phyloP scores from a whole-genome alignment of 345 rosid genomes.

The Adansonia digitata region DNA sequence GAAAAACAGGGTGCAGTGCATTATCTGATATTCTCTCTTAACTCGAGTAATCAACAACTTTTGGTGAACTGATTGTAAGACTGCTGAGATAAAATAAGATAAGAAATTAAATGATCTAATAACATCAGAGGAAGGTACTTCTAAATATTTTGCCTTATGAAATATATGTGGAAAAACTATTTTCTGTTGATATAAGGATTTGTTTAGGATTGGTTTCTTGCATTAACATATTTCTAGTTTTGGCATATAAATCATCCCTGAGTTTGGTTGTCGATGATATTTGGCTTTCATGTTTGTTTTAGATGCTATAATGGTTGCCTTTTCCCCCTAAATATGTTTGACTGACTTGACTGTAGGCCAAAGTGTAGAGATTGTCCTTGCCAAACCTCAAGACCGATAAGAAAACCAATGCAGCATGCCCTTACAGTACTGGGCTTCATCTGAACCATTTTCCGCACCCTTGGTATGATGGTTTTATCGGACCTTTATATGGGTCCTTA shows the following conservation, averaged over 20 bases:
- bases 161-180: neutral
- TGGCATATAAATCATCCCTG: neutral
- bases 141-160: neutral
- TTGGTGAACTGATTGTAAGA: neutral
- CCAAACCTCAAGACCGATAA: conserved; percentile 87
- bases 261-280: neutral
- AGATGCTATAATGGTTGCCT: neutral
- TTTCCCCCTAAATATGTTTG: neutral
- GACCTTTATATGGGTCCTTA: conserved; percentile 58
- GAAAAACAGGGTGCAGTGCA: neutral
- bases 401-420: conserved; percentile 50
- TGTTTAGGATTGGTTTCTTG: neutral
- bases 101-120: neutral
- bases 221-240: neutral
- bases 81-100: neutral
- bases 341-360: conserved; percentile 50
- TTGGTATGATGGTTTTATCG: conserved; percentile 68
- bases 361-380: conserved; percentile 80
- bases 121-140: neutral
- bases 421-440: conserved; percentile 44
- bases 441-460: conserved; percentile 42
- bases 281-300: conserved; percentile 2
- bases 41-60: neutral
- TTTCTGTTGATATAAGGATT: neutral
- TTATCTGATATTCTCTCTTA: neutral